Evolutionary conservation across 129 eudicot species (phyloP).

Genomic region (Escallonia rubra): DNA sequence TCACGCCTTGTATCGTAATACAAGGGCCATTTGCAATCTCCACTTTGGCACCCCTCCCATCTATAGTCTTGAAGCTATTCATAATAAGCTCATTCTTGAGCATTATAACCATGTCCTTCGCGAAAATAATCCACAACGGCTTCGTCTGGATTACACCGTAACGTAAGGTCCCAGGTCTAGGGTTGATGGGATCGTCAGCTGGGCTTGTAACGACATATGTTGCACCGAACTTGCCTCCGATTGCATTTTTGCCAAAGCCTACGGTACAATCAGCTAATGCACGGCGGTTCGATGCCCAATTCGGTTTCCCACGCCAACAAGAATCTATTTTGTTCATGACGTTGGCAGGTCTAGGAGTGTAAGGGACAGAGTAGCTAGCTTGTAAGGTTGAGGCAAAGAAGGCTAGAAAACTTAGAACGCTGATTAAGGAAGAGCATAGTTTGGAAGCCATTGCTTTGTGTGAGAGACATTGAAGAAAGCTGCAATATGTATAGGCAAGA

Average conservation of each 20-base stretch:
- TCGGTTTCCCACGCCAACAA: slow-evolving; percentile 84
- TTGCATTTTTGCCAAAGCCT: slow-evolving; percentile 85
- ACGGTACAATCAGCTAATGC: slow-evolving; percentile 81
- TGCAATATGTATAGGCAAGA: no score
- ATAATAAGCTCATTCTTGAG: slow-evolving; percentile 80
- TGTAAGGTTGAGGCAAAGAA: neutral
- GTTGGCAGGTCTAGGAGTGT: slow-evolving; percentile 19
- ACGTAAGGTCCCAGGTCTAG: slow-evolving; percentile 83
- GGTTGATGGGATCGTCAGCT: slow-evolving; percentile 67
- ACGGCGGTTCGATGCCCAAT: slow-evolving; percentile 78
- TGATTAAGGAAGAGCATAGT: neutral
- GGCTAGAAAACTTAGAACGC: neutral
- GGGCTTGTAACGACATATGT: slow-evolving; percentile 76
- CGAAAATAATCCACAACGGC: slow-evolving; percentile 81
- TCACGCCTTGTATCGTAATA: slow-evolving; percentile 71
- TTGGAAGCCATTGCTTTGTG: no score
- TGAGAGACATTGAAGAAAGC: no score
- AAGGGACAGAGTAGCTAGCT: neutral
- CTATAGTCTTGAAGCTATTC: slow-evolving; percentile 92
- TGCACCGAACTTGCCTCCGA: slow-evolving; percentile 80
- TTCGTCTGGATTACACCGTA: slow-evolving; percentile 83
- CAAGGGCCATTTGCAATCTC: slow-evolving; percentile 88
- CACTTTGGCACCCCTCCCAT: slow-evolving; percentile 82
- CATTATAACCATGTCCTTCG: slow-evolving; percentile 75
- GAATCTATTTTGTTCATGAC: slow-evolving; percentile 84